Evolutionary conservation across 805 yeast species (phyloP).

Genomic region (Lachancea fermentati): DNA sequence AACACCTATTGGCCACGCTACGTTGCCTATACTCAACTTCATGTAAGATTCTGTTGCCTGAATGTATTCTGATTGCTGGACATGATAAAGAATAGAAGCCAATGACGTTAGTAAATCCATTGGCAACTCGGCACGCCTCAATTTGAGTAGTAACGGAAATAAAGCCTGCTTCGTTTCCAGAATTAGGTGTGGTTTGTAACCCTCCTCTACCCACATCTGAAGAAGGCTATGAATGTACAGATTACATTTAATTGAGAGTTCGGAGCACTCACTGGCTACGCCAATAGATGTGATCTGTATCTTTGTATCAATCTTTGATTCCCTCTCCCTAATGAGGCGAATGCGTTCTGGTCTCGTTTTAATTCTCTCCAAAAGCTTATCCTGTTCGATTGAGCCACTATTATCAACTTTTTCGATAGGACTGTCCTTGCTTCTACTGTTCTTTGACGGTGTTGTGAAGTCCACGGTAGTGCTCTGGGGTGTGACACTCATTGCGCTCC

Average conservation of each 20-base stretch:
- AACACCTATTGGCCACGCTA: slow-evolving; percentile 91
- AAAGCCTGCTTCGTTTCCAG: slow-evolving; percentile 45
- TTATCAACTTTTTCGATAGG: neutral
- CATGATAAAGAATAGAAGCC: slow-evolving; percentile 50
- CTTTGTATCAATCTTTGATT: slow-evolving; percentile 12
- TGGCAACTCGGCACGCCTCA: slow-evolving; percentile 41
- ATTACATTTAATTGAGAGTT: slow-evolving; percentile 43
- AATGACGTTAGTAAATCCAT: slow-evolving; percentile 46
- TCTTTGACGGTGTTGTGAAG: neutral
- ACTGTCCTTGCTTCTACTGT: neutral
- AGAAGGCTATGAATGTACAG: slow-evolving; percentile 32
- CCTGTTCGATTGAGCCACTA: neutral
- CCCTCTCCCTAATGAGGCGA: slow-evolving; percentile 9
- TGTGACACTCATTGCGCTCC: no score
- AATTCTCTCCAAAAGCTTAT: slow-evolving; percentile 4
- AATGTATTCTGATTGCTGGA: slow-evolving; percentile 43
- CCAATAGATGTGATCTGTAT: slow-evolving; percentile 36
- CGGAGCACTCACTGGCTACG: slow-evolving; percentile 42
- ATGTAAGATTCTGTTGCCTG: slow-evolving; percentile 54
- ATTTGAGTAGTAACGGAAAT: slow-evolving; percentile 47
- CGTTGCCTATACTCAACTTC: slow-evolving; percentile 76
- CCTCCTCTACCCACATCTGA: slow-evolving; percentile 33
- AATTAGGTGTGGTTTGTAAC: slow-evolving; percentile 28
- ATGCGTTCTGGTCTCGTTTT: slow-evolving; percentile 14
- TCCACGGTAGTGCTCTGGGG: no score